phyloP scores from a whole-genome alignment of 768 basidiomycete genomes.

The Botryobasidium botryosum region DNA sequence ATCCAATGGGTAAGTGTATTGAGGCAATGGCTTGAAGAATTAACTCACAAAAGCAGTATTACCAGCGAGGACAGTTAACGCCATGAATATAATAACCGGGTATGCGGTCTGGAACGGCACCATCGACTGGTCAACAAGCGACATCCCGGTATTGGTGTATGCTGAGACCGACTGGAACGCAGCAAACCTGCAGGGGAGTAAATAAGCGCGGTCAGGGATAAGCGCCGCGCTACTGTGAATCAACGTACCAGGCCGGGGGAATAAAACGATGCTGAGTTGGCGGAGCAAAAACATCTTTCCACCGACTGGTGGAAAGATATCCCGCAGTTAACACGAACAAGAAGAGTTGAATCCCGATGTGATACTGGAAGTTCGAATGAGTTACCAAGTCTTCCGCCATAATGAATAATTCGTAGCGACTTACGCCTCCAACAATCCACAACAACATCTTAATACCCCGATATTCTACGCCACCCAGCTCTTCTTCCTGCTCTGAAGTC shows the following conservation, averaged over 20 bases:
- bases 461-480: constrained; percentile 89
- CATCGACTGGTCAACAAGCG: constrained; percentile 81
- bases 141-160: constrained; percentile 79
- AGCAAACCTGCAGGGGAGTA: constrained; percentile 43
- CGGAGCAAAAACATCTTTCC: constrained; percentile 40
- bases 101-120: constrained; percentile 79
- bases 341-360: constrained; percentile 49
- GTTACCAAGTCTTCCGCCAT: constrained; percentile 3
- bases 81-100: constrained; percentile 55
- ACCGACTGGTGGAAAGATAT: constrained; percentile 47
- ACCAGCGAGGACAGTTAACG: constrained; percentile 69
- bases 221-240: too few species aligned
- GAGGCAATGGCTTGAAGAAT: too few species aligned
- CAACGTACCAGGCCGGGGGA: background rate
- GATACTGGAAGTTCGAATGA: constrained; percentile 41
- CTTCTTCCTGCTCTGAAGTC: constrained; percentile 70
- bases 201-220: too few species aligned
- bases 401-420: constrained; percentile 18
- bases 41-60: constrained; percentile 85
- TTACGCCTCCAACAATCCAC: constrained; percentile 61
- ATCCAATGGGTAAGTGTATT: too few species aligned
- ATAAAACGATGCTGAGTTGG: constrained; percentile 47
- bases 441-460: constrained; percentile 63
- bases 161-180: constrained; percentile 72
- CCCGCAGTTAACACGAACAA: constrained; percentile 62